These are phyloP conservation scores for Microsporum canis DNA, from an alignment of 2,329 filamentous ascomycete species.

Conservation along the genomic window DNA sequence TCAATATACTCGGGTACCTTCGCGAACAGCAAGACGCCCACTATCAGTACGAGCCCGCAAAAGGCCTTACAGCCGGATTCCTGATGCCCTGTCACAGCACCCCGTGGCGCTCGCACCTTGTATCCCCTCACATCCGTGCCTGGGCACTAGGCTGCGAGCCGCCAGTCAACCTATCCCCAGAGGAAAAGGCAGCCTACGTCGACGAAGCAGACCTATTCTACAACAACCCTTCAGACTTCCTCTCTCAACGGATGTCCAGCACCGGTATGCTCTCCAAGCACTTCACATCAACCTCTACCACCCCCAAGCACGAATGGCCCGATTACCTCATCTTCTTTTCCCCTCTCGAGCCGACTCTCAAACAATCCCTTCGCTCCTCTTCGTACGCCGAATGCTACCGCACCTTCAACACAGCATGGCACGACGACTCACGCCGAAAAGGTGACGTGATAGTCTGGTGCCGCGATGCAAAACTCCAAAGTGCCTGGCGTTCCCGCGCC, in stretches of 20 bases:
- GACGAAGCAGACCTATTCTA: slow-evolving; percentile 94
- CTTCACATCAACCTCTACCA: background rate
- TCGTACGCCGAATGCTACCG: slow-evolving; percentile 49
- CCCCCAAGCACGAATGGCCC: slow-evolving; percentile 32
- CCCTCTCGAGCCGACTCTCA: slow-evolving; percentile 43
- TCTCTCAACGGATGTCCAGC: slow-evolving; percentile 44
- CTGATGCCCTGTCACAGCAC: slow-evolving; percentile 94
- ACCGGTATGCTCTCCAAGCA: slow-evolving; percentile 5
- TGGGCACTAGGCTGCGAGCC: slow-evolving; percentile 88
- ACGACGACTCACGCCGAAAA: slow-evolving; percentile 49
- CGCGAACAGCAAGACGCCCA: slow-evolving; percentile 52
- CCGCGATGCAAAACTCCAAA: slow-evolving; percentile 28
- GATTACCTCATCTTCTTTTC: slow-evolving; percentile 46
- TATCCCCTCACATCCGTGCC: slow-evolving; percentile 61
- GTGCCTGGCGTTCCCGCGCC: slow-evolving; percentile 22
- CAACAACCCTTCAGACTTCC: slow-evolving; percentile 48
- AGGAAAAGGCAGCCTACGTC: slow-evolving; percentile 56
- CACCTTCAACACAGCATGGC: slow-evolving; percentile 50
- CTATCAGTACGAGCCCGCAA: background rate
- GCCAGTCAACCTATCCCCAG: slow-evolving; percentile 54
- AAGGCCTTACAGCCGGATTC: slow-evolving; percentile 54
- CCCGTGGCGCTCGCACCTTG: slow-evolving; percentile 81
- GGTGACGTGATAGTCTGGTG: slow-evolving; percentile 56
- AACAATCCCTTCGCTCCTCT: slow-evolving; percentile 32
- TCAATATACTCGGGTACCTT: slow-evolving; percentile 63